Evolutionary conservation across 2,329 filamentous ascomycete species (phyloP).

Genomic region (Knufia fluminis): DNA sequence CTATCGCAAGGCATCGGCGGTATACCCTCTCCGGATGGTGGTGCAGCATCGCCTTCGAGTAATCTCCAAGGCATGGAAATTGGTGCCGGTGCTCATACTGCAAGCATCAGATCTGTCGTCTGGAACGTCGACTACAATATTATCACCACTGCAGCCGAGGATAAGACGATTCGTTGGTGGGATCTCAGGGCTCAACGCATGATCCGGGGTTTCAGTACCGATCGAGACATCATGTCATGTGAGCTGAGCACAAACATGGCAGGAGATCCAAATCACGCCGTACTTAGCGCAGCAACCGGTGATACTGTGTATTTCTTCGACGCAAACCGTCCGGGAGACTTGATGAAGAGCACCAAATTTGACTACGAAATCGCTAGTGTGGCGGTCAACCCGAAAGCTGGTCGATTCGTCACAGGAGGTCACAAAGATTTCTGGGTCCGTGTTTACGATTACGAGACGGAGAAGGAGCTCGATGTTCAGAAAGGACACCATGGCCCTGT

Average conservation of each 20-base stretch:
- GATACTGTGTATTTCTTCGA: slow-evolving; percentile 92
- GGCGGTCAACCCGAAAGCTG: slow-evolving; percentile 69
- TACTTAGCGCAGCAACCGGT: slow-evolving; percentile 85
- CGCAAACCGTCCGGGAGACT: slow-evolving; percentile 55
- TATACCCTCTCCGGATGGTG: slow-evolving; percentile 36
- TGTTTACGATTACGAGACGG: slow-evolving; percentile 80
- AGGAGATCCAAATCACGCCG: slow-evolving; percentile 58
- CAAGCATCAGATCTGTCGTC: slow-evolving; percentile 90
- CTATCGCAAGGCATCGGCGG: slow-evolving; percentile 45
- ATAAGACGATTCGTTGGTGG: slow-evolving; percentile 91
- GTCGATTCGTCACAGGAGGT: slow-evolving; percentile 81
- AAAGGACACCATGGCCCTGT: slow-evolving; percentile 97
- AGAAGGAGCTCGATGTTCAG: slow-evolving; percentile 77
- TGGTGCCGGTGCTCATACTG: slow-evolving; percentile 70
- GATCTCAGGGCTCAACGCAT: slow-evolving; percentile 69
- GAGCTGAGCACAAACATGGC: slow-evolving; percentile 66
- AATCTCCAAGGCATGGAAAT: slow-evolving; percentile 53
- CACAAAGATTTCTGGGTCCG: slow-evolving; percentile 94
- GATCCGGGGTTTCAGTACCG: slow-evolving; percentile 67
- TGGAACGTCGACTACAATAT: slow-evolving; percentile 86
- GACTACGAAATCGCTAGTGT: slow-evolving; percentile 85
- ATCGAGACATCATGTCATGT: slow-evolving; percentile 82
- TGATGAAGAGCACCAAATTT: slow-evolving; percentile 71
- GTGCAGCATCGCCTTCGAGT: slow-evolving; percentile 29
- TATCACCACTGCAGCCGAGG: slow-evolving; percentile 79